Evolutionary conservation across 2,329 filamentous ascomycete species (phyloP), one percentile per base, ranked within the genome.

Genomic region (Fusarium liriodendri): DNA sequence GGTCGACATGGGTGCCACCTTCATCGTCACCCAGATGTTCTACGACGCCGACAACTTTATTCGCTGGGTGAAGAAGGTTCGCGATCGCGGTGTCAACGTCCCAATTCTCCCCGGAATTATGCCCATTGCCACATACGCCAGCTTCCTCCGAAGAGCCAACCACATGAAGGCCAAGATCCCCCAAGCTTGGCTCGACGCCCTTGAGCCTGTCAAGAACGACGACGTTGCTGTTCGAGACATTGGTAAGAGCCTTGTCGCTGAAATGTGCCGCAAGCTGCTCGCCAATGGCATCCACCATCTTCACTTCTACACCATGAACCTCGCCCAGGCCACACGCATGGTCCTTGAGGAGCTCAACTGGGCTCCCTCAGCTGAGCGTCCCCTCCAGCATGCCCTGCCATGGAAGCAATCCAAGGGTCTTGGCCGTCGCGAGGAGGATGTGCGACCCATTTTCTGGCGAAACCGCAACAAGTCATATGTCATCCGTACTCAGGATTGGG

Each of bases 281-380:
- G 90, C 91, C 68, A 92, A 91, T 38, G 97, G 95, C 45, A 94
- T 98, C 75, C 89, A 91, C 73, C 95, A 98, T 81, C 84, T 99
- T 74, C 97, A 99, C 84, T 99, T 99, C 84, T 99, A 99, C 86
- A 99, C 97, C 70, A 99, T 99, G 97, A 99, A 99, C 84, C 88
- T 99, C 22, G 96, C 95, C 13, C 95, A 97, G 83, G 94, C 97
- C 60, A 98, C 96, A 2, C 92, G 93, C 77, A 95, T 98, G 93
- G 91, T 99, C 27, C 89, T 99, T 16, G 95, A 98, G 78, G 95
- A 98, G 82, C 88, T 99, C 27, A 88, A 92, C 63, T 90, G 98
- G 83, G 89, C 94, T 59, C 96, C 97, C 2, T 93, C 93, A 22
- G 87, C 90, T 9, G 91, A 93, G 72, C 92, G 92, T 33, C 95